Conservation (phyloP, 73 alveolate species). For the Uronychia binucleata region DNA sequence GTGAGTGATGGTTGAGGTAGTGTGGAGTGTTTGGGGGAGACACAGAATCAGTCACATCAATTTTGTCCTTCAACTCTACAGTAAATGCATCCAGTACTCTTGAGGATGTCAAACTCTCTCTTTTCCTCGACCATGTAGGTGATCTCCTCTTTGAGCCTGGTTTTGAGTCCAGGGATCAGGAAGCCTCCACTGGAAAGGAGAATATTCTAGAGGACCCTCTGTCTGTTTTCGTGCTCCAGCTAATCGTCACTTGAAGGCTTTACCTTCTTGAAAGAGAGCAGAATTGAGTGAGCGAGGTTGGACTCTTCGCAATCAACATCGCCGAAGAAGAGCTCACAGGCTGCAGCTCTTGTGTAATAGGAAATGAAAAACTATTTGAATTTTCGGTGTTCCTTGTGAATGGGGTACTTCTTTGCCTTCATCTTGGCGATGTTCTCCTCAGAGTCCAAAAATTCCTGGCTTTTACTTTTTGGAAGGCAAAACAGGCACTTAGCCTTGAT, state of each 20-base stretch:
- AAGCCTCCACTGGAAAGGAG: not conserved
- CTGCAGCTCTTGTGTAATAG: not conserved
- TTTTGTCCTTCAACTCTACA: not conserved
- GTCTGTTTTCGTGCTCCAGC: constrained; percentile 1
- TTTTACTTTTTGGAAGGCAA: not conserved
- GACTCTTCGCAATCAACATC: not conserved
- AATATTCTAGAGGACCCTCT: not conserved
- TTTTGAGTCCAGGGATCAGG: constrained; percentile 10
- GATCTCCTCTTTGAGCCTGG: not conserved
- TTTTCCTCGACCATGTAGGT: not conserved
- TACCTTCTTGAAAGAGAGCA: not conserved
- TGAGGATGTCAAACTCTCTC: not conserved
- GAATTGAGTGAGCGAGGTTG: not conserved
- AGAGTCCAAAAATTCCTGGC: not conserved
- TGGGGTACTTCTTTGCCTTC: not conserved
- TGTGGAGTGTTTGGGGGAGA: constrained; percentile 4
- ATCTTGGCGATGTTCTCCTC: constrained; percentile 9
- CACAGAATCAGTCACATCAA: not conserved
- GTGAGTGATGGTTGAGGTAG: constrained; percentile 3
- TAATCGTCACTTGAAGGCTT: not conserved
- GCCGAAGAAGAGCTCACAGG: not conserved
- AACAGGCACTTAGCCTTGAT: not conserved
- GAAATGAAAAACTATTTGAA: not conserved
- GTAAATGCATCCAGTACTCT: not conserved
- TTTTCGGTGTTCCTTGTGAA: not conserved